Evolutionary conservation across 371 early-diverging fungal genomes (phyloP).

Genomic region (Rhizopus stolonifer): DNA sequence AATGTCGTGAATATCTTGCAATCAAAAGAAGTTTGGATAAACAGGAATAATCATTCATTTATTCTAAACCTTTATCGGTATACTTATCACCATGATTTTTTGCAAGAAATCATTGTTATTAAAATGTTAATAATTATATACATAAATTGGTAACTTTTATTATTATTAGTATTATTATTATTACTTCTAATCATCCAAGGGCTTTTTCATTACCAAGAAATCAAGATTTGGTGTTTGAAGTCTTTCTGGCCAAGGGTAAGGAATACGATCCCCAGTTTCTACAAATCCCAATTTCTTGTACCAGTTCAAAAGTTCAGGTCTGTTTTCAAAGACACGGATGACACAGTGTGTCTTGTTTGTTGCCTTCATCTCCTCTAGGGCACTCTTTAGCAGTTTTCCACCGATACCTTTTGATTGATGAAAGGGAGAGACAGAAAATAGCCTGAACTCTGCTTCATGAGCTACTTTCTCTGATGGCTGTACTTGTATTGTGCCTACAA

Average conservation of each 20-base stretch:
- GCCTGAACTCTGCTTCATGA: constrained; percentile 35
- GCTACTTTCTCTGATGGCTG: constrained; percentile 16
- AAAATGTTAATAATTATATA: too few relatives aligned
- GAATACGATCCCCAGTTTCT: constrained; percentile 50
- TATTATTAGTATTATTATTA: not conserved
- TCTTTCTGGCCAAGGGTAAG: constrained; percentile 11
- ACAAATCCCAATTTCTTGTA: constrained; percentile 53
- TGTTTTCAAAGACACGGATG: constrained; percentile 51
- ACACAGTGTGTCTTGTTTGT: constrained; percentile 36
- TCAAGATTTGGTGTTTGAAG: constrained; percentile 22
- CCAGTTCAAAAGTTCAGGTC: constrained; percentile 52
- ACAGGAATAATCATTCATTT: too few relatives aligned
- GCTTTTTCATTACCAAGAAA: constrained; percentile 32
- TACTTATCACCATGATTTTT: too few relatives aligned
- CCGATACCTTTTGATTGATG: constrained; percentile 59
- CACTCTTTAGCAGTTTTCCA: constrained; percentile 46
- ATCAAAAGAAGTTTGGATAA: too few relatives aligned
- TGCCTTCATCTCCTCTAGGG: constrained; percentile 33
- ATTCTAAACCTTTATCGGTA: too few relatives aligned
- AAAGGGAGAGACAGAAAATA: constrained; percentile 51
- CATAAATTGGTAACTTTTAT: too few relatives aligned
- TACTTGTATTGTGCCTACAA: constrained; percentile 44
- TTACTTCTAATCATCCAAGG: constrained; percentile 1
- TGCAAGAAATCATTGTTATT: too few relatives aligned
- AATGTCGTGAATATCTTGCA: too few relatives aligned